These are phyloP conservation scores for Fagus crenata DNA, from an alignment of 306 rosid genomes.

Conservation along the genomic window DNA sequence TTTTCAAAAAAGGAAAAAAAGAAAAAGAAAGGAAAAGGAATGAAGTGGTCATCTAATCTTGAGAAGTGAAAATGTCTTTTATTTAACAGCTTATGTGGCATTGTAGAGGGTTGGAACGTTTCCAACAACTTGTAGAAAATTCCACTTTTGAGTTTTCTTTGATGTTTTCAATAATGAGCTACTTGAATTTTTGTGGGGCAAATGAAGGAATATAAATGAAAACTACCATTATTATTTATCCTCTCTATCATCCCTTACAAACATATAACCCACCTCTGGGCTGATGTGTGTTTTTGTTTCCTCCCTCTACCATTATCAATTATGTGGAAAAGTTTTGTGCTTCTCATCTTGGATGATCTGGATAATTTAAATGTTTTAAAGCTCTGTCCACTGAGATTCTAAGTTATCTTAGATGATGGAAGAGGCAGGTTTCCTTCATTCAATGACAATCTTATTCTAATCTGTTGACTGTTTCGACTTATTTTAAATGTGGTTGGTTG, in stretches of 20 bases:
- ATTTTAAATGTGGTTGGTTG: not conserved
- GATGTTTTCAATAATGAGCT: not conserved
- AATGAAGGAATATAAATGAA: not conserved
- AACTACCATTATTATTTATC: not conserved
- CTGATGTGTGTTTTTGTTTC: not conserved
- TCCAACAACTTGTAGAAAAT: not conserved
- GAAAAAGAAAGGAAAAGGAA: not conserved
- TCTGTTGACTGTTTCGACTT: not conserved
- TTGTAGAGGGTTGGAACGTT: not conserved
- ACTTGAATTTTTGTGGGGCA: not conserved
- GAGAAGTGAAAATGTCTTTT: not conserved
- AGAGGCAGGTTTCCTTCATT: not conserved
- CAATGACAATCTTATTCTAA: not conserved
- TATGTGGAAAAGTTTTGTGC: not conserved
- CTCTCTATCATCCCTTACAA: not conserved
- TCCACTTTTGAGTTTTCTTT: not conserved
- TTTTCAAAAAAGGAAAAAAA: not conserved
- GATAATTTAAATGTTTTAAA: not conserved
- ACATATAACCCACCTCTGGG: not conserved
- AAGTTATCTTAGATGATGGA: not conserved
- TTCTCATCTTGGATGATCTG: slow-evolving; percentile 4
- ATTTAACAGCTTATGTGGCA: not conserved
- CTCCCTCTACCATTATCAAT: not conserved
- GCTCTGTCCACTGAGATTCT: not conserved
- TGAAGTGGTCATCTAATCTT: not conserved